Base-by-base conservation (phyloP, 306 rosid species). In the Cicer arietinum region DNA sequence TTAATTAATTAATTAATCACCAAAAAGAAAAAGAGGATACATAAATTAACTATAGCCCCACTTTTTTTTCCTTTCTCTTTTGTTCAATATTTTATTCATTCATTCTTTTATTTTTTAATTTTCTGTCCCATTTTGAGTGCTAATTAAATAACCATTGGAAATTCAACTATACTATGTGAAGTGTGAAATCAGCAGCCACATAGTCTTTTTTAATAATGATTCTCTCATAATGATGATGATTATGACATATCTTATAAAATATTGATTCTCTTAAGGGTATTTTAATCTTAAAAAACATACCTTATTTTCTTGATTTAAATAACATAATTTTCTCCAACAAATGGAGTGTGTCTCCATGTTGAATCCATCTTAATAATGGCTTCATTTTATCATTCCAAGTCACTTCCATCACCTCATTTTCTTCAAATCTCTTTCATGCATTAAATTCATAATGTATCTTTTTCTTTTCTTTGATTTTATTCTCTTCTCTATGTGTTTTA, bases 321-420 rank as follows among this genome's bases (percentile, higher is more conserved):
- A 83, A 69, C 56, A 39, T 64, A 30, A 41, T 79, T 74, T 51
- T 67, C 48, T 57, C 48, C 59, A 10, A 42, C 47, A 25, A 60
- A 75, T 63, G 69, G 77, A 75, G 43, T 35, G 56, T 67, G 67
- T 77, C 69, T 73, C 67, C 56, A 66, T 50, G 54, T 60, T 68
- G 67, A 50, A 61, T 16, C 16, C 63, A 67, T 81, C 77, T 84
- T 74, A 67, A 22, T 22, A 22, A 83, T 87, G 84, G 69, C 84
- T 73, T 54, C 75, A 22, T 67, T 51, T 65, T 60, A 42, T 16
- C 42, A 60, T 71, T 74, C 68, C 7, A 12, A 11, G 20, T 72
- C 83, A 51, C 50, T 78, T 8, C 48, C 8, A 16, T 40, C 73
- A 68, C 76, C 68, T 54, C 39, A 51, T 56, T 60, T 7, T 56